phyloP scores from a whole-genome alignment of 2,329 filamentous ascomycete species.

The Colletotrichum magnum region DNA sequence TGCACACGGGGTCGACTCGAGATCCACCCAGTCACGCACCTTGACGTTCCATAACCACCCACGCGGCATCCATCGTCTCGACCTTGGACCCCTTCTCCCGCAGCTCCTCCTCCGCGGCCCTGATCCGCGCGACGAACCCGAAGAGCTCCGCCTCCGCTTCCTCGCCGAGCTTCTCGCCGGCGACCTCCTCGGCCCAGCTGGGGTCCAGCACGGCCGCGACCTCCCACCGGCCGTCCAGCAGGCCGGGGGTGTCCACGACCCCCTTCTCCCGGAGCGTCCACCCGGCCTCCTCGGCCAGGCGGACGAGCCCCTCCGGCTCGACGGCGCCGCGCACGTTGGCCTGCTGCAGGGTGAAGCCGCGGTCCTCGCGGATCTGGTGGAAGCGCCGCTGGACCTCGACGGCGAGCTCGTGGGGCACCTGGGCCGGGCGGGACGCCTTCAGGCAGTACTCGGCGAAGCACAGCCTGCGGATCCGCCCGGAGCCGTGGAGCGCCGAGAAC shows the following conservation, averaged over 20 bases:
- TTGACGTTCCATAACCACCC: slow-evolving; percentile 33
- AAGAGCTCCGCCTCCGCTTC: slow-evolving; percentile 33
- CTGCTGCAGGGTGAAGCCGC: slow-evolving; percentile 6
- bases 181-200: slow-evolving; percentile 18
- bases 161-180: slow-evolving; percentile 6
- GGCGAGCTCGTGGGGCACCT: slow-evolving; percentile 34
- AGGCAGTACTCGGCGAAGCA: slow-evolving; percentile 36
- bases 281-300: slow-evolving; percentile 22
- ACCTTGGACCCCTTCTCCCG: slow-evolving; percentile 16
- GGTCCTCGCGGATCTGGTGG: slow-evolving; percentile 9
- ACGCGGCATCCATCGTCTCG: slow-evolving; percentile 31
- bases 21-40: neutral
- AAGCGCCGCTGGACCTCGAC: slow-evolving; percentile 28
- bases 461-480: neutral
- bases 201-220: slow-evolving; percentile 31
- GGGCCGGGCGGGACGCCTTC: slow-evolving; percentile 4
- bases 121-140: slow-evolving; percentile 6
- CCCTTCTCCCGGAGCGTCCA: slow-evolving; percentile 29
- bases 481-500: slow-evolving; percentile 6
- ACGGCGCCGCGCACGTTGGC: slow-evolving; percentile 36
- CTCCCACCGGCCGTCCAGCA: slow-evolving; percentile 38
- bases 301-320: slow-evolving; percentile 22
- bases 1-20: no score
- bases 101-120: slow-evolving; percentile 7
- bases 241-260: slow-evolving; percentile 23